A percentile compares a stretch with the other conserved stretches of the same genome.
phyloP scores from a whole-genome alignment of 2,329 filamentous ascomycete genomes.

The Penicillium sp. region DNA sequence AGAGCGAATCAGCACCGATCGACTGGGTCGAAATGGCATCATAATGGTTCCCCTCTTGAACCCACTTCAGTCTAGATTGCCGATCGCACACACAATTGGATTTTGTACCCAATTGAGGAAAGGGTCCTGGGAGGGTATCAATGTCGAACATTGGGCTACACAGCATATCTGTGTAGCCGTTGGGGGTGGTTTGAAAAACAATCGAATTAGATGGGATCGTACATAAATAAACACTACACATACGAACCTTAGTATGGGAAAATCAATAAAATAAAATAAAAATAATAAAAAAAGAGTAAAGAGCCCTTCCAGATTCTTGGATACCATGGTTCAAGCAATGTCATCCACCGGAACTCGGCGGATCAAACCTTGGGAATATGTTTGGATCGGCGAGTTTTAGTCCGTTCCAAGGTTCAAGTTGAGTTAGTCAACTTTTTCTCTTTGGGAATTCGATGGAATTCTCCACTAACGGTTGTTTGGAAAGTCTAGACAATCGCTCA shows the following conservation, averaged over 20 bases:
- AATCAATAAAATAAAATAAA: background rate
- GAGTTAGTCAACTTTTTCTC: background rate
- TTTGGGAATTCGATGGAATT: conserved; percentile 4
- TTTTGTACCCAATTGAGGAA: background rate
- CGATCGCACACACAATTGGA: conserved; percentile 14
- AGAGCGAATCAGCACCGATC: background rate
- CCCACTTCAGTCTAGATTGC: conserved; percentile 22
- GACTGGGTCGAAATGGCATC: conserved; percentile 13
- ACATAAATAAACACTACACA: background rate
- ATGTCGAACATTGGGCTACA: conserved; percentile 6
- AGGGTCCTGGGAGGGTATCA: conserved; percentile 1
- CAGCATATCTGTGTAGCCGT: conserved; percentile 15
- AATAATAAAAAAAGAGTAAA: background rate
- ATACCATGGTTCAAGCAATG: conserved; percentile 8
- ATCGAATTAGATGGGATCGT: background rate
- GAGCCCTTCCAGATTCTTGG: conserved; percentile 6
- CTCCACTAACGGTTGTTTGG: conserved; percentile 4
- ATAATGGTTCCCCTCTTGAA: conserved; percentile 10
- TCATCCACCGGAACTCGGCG: conserved; percentile 23
- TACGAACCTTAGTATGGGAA: background rate
- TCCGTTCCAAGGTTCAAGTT: background rate
- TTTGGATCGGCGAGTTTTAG: conserved; percentile 14
- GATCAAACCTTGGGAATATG: background rate
- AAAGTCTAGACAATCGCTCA: background rate
- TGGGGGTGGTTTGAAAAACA: conserved; percentile 2